Percentiles rank a stretch among this genome's conserved stretches.
phyloP scores from a whole-genome alignment of 1,139 yeast species.

The Diutina ranongensis region DNA sequence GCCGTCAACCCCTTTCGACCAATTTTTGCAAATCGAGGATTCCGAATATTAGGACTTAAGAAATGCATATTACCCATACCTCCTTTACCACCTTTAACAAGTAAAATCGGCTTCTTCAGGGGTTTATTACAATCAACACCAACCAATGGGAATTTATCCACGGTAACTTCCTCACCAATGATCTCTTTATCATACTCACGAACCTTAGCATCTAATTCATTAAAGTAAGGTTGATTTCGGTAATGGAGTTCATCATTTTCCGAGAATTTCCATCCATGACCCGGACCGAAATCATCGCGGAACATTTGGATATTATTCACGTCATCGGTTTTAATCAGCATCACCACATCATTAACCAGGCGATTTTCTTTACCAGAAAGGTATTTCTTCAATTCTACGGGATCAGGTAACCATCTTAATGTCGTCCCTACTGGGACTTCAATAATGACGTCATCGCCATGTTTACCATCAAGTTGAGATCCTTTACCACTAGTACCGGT shows the following conservation, averaged over 20 bases:
- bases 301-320: constrained; percentile 42
- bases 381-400: constrained; percentile 31
- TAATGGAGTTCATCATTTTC: constrained; percentile 66
- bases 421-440: constrained; percentile 90
- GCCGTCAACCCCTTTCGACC: constrained; percentile 67
- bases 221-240: constrained; percentile 51
- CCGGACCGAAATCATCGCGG: constrained; percentile 46
- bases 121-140: constrained; percentile 69
- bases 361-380: constrained; percentile 10
- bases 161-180: constrained; percentile 45
- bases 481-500: constrained; percentile 65
- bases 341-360: constrained; percentile 10
- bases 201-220: constrained; percentile 50
- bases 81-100: constrained; percentile 80
- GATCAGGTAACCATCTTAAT: constrained; percentile 78
- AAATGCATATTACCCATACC: constrained; percentile 97
- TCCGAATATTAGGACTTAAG: constrained; percentile 68
- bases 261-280: constrained; percentile 83
- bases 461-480: constrained; percentile 72
- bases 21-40: constrained; percentile 75
- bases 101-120: constrained; percentile 52
- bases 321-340: constrained; percentile 17
- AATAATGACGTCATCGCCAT: constrained; percentile 67
- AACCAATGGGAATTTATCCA: constrained; percentile 63
- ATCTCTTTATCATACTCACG: constrained; percentile 49